A percentile compares a stretch with the other conserved stretches of the same genome.
Conservation (phyloP, 2,329 filamentous ascomycete species). For the Thielaviopsis musarum region DNA sequence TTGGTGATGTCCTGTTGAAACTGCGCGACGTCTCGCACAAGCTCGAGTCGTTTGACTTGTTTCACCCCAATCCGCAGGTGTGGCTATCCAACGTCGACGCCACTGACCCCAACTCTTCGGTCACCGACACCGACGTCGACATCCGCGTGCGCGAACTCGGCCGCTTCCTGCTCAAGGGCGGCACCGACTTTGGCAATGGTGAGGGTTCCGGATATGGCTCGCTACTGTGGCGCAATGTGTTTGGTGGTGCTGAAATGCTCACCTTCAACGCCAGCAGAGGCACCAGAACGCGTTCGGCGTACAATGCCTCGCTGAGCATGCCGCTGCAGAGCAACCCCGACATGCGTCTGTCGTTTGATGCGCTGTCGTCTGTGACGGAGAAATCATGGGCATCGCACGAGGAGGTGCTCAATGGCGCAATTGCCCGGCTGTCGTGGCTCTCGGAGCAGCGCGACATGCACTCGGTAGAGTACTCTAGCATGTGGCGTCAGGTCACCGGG, state of each 20-base stretch:
- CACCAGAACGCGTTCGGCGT: slow-evolving; percentile 79
- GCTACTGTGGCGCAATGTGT: slow-evolving; percentile 73
- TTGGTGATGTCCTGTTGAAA: slow-evolving; percentile 61
- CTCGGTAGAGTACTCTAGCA: slow-evolving; percentile 61
- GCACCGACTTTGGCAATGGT: slow-evolving; percentile 82
- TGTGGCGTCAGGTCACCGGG: slow-evolving; percentile 80
- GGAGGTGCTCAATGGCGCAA: slow-evolving; percentile 66
- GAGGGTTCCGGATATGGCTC: slow-evolving; percentile 91
- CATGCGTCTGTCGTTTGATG: slow-evolving; percentile 61
- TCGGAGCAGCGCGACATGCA: slow-evolving; percentile 49
- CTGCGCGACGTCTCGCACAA: slow-evolving; percentile 55
- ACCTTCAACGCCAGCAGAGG: slow-evolving; percentile 77
- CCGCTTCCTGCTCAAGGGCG: slow-evolving; percentile 76
- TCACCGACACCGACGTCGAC: slow-evolving; percentile 68
- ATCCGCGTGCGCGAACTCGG: slow-evolving; percentile 70
- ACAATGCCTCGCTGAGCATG: slow-evolving; percentile 70
- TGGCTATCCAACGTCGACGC: slow-evolving; percentile 59
- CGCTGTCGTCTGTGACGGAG: slow-evolving; percentile 64
- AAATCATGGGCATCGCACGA: slow-evolving; percentile 93
- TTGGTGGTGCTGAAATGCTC: slow-evolving; percentile 83
- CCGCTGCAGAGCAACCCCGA: slow-evolving; percentile 77
- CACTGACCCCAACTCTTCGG: slow-evolving; percentile 49
- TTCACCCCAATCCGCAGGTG: slow-evolving; percentile 65
- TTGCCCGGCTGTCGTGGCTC: slow-evolving; percentile 60
- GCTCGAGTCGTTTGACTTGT: slow-evolving; percentile 65